A percentile compares a stretch with the other conserved stretches of the same genome.
phyloP scores from a whole-genome alignment of 2,329 filamentous ascomycete species.

The Aureobasidium sp. region DNA sequence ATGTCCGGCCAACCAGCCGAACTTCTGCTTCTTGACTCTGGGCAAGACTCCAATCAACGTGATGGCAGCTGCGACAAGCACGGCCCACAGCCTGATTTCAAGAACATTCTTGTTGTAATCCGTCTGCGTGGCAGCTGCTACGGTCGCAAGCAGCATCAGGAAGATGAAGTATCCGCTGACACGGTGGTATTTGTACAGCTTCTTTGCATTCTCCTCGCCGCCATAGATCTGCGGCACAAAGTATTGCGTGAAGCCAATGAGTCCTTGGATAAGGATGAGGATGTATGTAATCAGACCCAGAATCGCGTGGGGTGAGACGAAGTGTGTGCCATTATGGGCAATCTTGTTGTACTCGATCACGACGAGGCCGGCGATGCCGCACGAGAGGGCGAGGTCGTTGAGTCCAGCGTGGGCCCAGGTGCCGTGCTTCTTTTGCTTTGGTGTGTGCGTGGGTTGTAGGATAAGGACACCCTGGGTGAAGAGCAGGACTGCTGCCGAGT shows the following conservation, averaged over 20 bases:
- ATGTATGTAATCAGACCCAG: conserved; percentile 71
- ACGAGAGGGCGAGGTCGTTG: conserved; percentile 55
- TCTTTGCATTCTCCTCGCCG: conserved; percentile 68
- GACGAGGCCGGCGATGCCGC: conserved; percentile 56
- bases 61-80: conserved; percentile 57
- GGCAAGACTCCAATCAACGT: conserved; percentile 65
- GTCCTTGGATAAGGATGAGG: conserved; percentile 61
- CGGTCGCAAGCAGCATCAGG: conserved; percentile 62
- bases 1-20: conserved; percentile 41
- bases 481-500: conserved; percentile 60
- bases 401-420: conserved; percentile 60
- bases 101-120: conserved; percentile 61
- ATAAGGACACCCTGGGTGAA: conserved; percentile 73
- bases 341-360: conserved; percentile 83
- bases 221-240: conserved; percentile 67
- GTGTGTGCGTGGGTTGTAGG: conserved; percentile 77
- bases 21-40: conserved; percentile 72
- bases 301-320: conserved; percentile 72
- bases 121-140: conserved; percentile 68
- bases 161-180: conserved; percentile 66
- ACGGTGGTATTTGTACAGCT: conserved; percentile 85
- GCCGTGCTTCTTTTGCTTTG: conserved; percentile 60
- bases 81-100: conserved; percentile 67
- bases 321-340: conserved; percentile 57
- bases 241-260: conserved; percentile 78